Conservation (phyloP, 225 moss, liverwort and hornwort species). For the Rhytidiadelphus loreus region DNA sequence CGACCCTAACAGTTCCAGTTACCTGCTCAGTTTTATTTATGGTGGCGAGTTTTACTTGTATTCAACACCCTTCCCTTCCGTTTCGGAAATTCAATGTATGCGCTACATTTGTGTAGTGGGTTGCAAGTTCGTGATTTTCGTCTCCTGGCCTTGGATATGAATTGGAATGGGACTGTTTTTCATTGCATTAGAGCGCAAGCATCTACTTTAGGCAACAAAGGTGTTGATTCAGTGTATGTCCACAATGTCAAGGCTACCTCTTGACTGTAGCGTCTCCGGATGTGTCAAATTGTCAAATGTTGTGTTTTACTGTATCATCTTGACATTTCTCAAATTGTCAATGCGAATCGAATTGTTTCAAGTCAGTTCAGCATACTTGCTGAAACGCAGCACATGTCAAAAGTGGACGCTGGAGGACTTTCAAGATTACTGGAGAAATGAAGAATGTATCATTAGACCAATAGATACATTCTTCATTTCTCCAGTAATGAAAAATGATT, state of each 20-base stretch:
- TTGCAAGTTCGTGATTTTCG: neutral
- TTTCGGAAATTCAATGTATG: neutral
- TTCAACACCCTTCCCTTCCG: neutral
- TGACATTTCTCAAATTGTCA: neutral
- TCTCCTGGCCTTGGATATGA: neutral
- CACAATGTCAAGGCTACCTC: neutral
- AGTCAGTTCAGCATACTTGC: neutral
- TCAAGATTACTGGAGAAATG: neutral
- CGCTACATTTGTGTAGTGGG: neutral
- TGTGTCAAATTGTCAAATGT: neutral
- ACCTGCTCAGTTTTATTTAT: neutral
- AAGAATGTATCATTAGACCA: too few relatives aligned
- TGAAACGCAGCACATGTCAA: neutral
- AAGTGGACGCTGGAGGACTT: accelerated
- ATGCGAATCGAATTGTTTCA: neutral
- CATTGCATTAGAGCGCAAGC: neutral
- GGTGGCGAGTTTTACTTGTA: neutral
- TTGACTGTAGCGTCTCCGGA: neutral
- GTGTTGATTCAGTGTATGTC: neutral
- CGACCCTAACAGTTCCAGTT: neutral
- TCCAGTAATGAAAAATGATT: too few relatives aligned
- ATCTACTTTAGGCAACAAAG: neutral
- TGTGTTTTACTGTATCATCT: neutral
- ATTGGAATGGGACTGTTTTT: neutral
- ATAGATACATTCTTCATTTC: too few relatives aligned